Conservation (phyloP, 768 basidiomycete species). For the Pisolithus sp. region DNA sequence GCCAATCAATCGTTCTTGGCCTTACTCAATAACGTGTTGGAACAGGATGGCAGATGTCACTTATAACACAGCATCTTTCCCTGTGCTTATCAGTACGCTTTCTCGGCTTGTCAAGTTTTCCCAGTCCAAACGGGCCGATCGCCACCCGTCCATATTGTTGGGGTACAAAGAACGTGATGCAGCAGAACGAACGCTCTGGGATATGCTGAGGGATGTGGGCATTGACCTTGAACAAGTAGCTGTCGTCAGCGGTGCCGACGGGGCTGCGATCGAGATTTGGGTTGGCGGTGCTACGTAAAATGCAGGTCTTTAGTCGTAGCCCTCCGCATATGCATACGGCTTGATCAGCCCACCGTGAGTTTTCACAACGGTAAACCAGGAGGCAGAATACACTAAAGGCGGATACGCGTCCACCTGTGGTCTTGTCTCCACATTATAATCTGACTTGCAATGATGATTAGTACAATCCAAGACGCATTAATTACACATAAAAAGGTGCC, state of each 20-base stretch:
- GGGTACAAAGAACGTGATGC: constrained; percentile 86
- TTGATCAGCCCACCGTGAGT: no score
- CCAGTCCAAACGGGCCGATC: constrained; percentile 7
- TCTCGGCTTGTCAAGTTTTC: constrained; percentile 35
- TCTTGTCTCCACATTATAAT: no score
- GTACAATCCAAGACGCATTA: no score
- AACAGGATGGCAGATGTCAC: constrained; percentile 89
- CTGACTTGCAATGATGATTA: no score
- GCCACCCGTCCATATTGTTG: constrained; percentile 50
- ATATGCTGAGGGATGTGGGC: constrained; percentile 43
- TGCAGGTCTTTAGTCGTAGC: no score
- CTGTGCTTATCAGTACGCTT: constrained; percentile 67
- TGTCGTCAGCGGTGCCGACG: constrained; percentile 51
- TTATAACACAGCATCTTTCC: constrained; percentile 85
- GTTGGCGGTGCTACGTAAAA: constrained; percentile 27
- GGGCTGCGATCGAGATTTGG: constrained; percentile 68
- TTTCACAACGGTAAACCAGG: no score
- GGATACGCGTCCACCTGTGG: no score
- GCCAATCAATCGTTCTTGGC: not conserved
- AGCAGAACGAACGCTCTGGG: constrained; percentile 73
- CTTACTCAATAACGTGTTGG: not conserved
- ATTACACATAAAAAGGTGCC: no score
- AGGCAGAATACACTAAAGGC: no score
- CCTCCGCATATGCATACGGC: no score
- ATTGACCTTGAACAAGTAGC: constrained; percentile 54